Conservation (phyloP, 768 basidiomycete species). For the Dacryopinax spathularia region DNA sequence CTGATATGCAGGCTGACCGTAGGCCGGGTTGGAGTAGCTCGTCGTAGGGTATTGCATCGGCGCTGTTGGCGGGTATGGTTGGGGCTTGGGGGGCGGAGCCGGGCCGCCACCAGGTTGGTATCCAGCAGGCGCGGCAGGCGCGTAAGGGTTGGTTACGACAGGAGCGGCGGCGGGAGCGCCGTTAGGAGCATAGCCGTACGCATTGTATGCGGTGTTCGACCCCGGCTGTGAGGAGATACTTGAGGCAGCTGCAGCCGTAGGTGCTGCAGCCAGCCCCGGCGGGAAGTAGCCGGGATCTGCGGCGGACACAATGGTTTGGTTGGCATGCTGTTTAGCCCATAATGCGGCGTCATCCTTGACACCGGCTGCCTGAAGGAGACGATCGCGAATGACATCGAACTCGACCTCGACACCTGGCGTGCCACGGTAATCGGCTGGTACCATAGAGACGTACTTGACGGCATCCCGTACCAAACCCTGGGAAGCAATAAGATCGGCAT, state of each 20-base stretch:
- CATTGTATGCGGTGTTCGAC: constrained; percentile 19
- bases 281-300: not conserved
- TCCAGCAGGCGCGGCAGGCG: constrained; percentile 8
- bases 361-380: constrained; percentile 32
- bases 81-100: not conserved
- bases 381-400: constrained; percentile 33
- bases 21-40: constrained; percentile 10
- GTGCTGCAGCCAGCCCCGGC: constrained; percentile 1
- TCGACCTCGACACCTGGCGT: constrained; percentile 28
- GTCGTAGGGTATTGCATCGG: constrained; percentile 6
- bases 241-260: constrained; percentile 14
- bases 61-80: constrained; percentile 13
- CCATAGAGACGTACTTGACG: constrained; percentile 59
- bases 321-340: not conserved
- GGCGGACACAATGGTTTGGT: not conserved
- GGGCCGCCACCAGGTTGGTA: not conserved
- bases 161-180: constrained; percentile 25
- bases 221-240: constrained; percentile 19
- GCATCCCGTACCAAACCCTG: constrained; percentile 85
- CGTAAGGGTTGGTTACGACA: constrained; percentile 20
- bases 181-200: constrained; percentile 17
- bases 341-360: constrained; percentile 7
- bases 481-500: constrained; percentile 77
- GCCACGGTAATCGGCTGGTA: constrained; percentile 65
- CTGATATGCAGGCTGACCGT: constrained; percentile 13